Conservation (phyloP, 768 basidiomycete species). For the Lentinula detonsa region DNA sequence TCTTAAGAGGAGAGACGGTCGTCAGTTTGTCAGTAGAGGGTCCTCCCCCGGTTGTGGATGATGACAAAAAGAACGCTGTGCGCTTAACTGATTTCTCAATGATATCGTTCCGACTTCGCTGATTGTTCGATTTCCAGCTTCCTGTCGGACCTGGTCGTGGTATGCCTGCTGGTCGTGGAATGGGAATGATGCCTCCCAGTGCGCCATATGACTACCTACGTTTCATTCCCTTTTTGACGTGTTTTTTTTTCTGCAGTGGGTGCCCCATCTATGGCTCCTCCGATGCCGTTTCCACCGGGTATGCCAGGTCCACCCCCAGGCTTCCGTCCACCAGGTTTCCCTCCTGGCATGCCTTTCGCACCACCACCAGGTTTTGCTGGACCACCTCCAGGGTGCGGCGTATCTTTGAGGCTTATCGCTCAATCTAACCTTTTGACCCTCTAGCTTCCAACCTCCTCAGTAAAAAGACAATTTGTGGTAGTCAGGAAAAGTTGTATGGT, state of each 20-base stretch:
- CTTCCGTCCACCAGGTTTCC: slow-evolving; percentile 80
- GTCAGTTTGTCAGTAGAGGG: slow-evolving; percentile 95
- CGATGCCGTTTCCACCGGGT: slow-evolving; percentile 67
- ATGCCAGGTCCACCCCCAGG: slow-evolving; percentile 87
- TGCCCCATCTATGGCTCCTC: slow-evolving; percentile 55
- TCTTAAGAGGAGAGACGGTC: slow-evolving; percentile 92
- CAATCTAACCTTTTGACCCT: slow-evolving; percentile 13
- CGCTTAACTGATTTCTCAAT: slow-evolving; percentile 20
- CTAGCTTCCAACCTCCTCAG: slow-evolving; percentile 48
- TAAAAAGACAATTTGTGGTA: slow-evolving; percentile 11
- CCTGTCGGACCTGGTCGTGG: slow-evolving; percentile 90
- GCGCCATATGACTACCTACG: slow-evolving; percentile 17
- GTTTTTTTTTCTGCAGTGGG: slow-evolving; percentile 40
- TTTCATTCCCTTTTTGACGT: slow-evolving; percentile 12
- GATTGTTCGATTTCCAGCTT: slow-evolving; percentile 42
- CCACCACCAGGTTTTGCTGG: slow-evolving; percentile 79
- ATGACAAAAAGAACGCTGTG: slow-evolving; percentile 81
- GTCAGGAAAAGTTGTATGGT: neutral
- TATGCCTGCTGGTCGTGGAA: slow-evolving; percentile 94
- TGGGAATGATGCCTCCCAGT: slow-evolving; percentile 92
- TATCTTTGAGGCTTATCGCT: neutral
- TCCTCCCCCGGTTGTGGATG: slow-evolving; percentile 86
- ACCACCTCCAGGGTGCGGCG: slow-evolving; percentile 75
- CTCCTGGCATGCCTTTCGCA: slow-evolving; percentile 73
- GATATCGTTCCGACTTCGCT: slow-evolving; percentile 4